A percentile compares a stretch with the other conserved stretches of the same genome.
phyloP scores from a whole-genome alignment of 305 asterid species.

The Solanum chacoense region DNA sequence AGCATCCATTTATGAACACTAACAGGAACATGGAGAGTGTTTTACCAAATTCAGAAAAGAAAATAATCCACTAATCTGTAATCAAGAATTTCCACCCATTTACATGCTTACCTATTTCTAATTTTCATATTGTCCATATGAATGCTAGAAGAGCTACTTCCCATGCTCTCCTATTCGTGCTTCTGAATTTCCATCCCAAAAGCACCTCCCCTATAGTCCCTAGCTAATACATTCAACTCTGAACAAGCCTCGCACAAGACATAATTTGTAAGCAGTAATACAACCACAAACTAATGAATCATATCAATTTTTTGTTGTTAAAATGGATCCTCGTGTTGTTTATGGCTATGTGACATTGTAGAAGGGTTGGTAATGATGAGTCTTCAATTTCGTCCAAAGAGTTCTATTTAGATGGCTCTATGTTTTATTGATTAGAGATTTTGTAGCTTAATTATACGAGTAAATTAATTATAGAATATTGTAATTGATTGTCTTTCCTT shows the following conservation, averaged over 20 bases:
- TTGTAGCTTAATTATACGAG: not conserved
- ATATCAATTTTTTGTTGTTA: not conserved
- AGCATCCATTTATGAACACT: not conserved
- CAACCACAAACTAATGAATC: not conserved
- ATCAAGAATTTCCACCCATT: not conserved
- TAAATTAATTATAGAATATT: not conserved
- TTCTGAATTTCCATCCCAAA: not conserved
- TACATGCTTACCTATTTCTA: not conserved
- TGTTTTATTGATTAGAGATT: not conserved
- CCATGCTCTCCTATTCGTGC: not conserved
- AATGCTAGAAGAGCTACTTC: not conserved
- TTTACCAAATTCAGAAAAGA: not conserved
- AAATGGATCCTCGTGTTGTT: not conserved
- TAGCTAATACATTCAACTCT: not conserved
- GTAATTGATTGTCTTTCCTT: not conserved
- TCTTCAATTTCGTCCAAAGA: not conserved
- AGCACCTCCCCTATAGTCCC: not conserved
- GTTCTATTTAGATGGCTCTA: not conserved
- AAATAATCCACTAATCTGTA: not conserved
- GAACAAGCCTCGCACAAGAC: not conserved
- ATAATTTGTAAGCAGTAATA: not conserved
- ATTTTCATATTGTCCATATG: not conserved
- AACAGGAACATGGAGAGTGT: not conserved
- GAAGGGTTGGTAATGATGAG: not conserved
- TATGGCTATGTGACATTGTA: not conserved